Evolutionary conservation across 306 rosid species (phyloP).

Genomic region (Comarum palustre): DNA sequence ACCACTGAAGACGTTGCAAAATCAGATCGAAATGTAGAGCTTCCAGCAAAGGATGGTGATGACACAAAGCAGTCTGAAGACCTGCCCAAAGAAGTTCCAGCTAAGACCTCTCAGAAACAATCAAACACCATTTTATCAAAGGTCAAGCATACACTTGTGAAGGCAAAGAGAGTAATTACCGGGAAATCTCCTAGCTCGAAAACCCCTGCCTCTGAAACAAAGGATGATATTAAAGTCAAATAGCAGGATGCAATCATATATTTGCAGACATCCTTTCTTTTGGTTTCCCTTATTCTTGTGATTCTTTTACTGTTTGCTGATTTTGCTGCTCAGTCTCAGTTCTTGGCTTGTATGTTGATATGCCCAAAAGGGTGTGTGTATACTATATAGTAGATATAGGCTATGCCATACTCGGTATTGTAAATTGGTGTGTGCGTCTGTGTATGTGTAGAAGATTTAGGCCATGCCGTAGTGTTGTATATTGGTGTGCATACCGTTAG

Average conservation of each 20-base stretch:
- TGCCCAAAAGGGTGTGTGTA: constrained; percentile 42
- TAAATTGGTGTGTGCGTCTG: constrained; percentile 36
- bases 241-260: constrained; percentile 27
- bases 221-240: constrained; percentile 67
- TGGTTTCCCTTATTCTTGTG: constrained; percentile 18
- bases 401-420: constrained; percentile 39
- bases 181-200: constrained; percentile 77
- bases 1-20: constrained; percentile 36
- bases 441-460: constrained; percentile 38
- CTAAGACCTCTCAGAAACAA: constrained; percentile 60
- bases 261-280: constrained; percentile 34
- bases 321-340: constrained; percentile 33
- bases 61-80: constrained; percentile 39
- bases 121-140: constrained; percentile 65
- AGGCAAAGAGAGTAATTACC: constrained; percentile 77
- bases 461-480: constrained; percentile 37
- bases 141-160: constrained; percentile 75
- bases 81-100: constrained; percentile 49
- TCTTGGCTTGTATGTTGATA: constrained; percentile 39
- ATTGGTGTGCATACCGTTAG: constrained; percentile 34
- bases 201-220: constrained; percentile 48
- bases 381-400: constrained; percentile 43
- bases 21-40: constrained; percentile 39
- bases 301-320: constrained; percentile 31
- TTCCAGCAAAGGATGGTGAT: constrained; percentile 38